Evolutionary conservation across 345 rosid species (phyloP), one percentile per base, ranked within the genome.

Genomic region (Corchorus olitorius): DNA sequence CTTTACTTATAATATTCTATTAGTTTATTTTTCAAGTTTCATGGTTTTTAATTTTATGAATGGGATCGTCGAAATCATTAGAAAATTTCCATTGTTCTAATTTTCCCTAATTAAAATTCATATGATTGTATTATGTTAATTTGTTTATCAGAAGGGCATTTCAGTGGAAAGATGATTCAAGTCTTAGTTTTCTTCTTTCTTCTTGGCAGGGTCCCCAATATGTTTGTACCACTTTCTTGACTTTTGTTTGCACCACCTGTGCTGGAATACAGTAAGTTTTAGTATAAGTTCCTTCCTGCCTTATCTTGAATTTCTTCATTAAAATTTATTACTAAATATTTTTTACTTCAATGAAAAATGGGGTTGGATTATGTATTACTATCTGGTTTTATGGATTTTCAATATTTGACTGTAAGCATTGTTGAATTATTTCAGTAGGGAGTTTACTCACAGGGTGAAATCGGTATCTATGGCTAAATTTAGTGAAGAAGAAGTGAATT

Each of bases 381-480:
- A 19, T 19, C 41, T 20, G 5, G 49, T 43, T 2, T 2, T 50
- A 48, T 12, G 14, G 12, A 64, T 70, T 27, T 37, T 13, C n/a
- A 10, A 27, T n/a, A 56, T 33, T 58, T 11, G 16, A 74, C 12
- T 14, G 19, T 46, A 3, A 35, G 64, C 70, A 20, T 65, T 54
- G 16, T 54, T 3, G 37, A 65, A 72, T 14, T 1, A 73, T 76
- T 83, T 17, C 82, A 96, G 99, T 70, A 92, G 97, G 35, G 99
- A 93, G 74, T 96, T 96, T 74, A 92, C 97, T 6, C 99, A 91
- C 80, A 84, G 98, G 41, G 94, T 96, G 75, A 96, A 96, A 77
- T 93, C 99, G 7, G 77, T 96, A 61, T 96, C 97, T 4, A 92
- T 92, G 97, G 97, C 99, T 37, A 96, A 87, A 80, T 96, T 96